Conservation (phyloP, 768 basidiomycete species). For the Pisolithus sp. region DNA sequence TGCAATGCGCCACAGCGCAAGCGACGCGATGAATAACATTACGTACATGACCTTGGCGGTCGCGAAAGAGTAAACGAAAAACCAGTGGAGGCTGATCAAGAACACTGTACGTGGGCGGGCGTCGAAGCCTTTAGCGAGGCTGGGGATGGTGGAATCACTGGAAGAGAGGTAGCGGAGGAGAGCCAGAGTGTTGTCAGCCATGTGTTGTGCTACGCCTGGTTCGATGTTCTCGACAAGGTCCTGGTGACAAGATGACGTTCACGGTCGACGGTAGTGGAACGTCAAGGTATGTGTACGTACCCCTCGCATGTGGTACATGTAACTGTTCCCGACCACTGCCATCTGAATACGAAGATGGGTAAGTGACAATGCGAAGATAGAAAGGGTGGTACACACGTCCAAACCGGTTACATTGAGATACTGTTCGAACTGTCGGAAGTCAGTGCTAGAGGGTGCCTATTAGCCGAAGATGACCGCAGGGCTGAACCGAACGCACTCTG, state of each 20-base stretch:
- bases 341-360: slow-evolving; percentile 45
- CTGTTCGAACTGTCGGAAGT: slow-evolving; percentile 89
- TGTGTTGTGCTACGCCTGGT: slow-evolving; percentile 80
- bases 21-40: slow-evolving; percentile 40
- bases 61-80: slow-evolving; percentile 69
- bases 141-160: slow-evolving; percentile 59
- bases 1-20: slow-evolving; percentile 36
- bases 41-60: slow-evolving; percentile 63
- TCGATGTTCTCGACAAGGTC: slow-evolving; percentile 83
- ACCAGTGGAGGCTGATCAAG: slow-evolving; percentile 61
- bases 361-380: neutral
- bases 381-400: slow-evolving; percentile 53
- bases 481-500: slow-evolving; percentile 54
- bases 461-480: neutral
- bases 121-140: slow-evolving; percentile 42
- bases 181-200: slow-evolving; percentile 83
- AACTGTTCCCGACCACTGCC: slow-evolving; percentile 87
- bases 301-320: slow-evolving; percentile 90
- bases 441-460: slow-evolving; percentile 52
- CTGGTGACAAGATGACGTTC: slow-evolving; percentile 15
- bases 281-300: slow-evolving; percentile 30
- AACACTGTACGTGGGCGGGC: slow-evolving; percentile 64
- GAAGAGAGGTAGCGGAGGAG: slow-evolving; percentile 72
- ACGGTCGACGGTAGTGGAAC: neutral
- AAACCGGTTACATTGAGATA: slow-evolving; percentile 88